Evolutionary conservation across 2,329 filamentous ascomycete species (phyloP).

Genomic region (Fusarium temperatum): DNA sequence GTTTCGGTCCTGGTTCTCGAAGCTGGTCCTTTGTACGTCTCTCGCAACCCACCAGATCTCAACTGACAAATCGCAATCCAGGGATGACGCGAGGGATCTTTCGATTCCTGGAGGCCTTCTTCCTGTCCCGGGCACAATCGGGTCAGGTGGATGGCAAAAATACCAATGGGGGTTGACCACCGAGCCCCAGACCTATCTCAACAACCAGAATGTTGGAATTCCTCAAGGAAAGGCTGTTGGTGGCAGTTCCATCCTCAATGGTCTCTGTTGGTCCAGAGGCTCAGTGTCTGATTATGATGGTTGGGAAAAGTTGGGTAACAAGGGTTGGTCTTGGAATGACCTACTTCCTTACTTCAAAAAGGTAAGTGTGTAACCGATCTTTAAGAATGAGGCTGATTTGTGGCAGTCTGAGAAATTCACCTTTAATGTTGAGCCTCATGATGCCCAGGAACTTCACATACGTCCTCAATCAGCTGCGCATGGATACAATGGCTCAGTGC

Average conservation of each 20-base stretch:
- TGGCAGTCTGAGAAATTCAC: conserved; percentile 16
- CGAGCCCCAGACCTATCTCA: conserved; percentile 42
- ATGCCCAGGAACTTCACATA: conserved; percentile 3
- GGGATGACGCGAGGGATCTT: conserved; percentile 16
- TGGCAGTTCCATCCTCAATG: conserved; percentile 52
- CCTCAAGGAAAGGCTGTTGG: conserved; percentile 49
- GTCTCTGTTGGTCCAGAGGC: conserved; percentile 49
- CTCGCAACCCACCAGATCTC: no score
- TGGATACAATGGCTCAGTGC: conserved; percentile 12
- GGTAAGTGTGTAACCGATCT: conserved; percentile 23
- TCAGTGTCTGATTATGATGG: conserved; percentile 52
- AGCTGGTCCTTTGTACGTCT: not conserved
- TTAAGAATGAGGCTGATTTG: not conserved
- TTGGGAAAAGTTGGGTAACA: conserved; percentile 56
- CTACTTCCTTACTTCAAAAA: conserved; percentile 57
- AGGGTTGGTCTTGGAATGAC: conserved; percentile 50
- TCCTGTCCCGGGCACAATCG: conserved; percentile 10
- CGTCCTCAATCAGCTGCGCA: not conserved
- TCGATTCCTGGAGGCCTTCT: conserved; percentile 4
- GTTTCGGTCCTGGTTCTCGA: conserved; percentile 16
- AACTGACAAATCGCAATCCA: not conserved
- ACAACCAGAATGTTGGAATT: conserved; percentile 39
- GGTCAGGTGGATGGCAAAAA: not conserved
- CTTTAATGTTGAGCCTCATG: not conserved
- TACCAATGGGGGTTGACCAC: conserved; percentile 43